Conservation (phyloP, 2,329 filamentous ascomycete genomes). For the Metarhizium guizhouense region DNA sequence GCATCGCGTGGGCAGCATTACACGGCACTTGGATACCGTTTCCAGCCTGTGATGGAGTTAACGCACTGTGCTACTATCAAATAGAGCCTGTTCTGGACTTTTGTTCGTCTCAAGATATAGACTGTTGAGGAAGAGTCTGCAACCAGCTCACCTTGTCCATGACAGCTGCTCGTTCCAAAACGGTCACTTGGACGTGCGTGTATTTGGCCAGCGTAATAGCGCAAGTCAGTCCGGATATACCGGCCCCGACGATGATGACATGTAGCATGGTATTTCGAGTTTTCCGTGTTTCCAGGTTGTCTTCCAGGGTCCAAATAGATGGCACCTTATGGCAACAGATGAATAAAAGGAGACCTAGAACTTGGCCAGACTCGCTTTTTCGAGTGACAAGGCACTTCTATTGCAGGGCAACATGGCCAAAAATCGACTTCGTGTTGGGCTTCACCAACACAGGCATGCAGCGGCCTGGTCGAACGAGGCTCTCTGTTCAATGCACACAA, state of each 20-base stretch:
- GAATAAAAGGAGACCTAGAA: background rate
- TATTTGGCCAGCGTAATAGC: conserved; percentile 6
- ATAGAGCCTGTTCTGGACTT: too few species aligned
- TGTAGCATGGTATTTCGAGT: conserved; percentile 1
- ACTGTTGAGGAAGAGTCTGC: too few species aligned
- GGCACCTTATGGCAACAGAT: background rate
- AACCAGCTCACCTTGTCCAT: conserved; percentile 1
- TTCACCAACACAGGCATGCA: background rate
- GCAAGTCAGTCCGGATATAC: conserved; percentile 10
- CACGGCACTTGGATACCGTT: conserved; percentile 12
- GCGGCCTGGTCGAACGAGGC: background rate
- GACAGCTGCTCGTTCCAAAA: conserved; percentile 6
- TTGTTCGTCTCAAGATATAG: too few species aligned
- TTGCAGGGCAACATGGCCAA: background rate
- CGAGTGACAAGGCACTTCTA: background rate
- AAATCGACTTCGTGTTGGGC: background rate
- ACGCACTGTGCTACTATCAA: background rate
- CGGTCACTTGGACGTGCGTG: conserved; percentile 4
- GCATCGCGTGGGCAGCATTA: conserved; percentile 10
- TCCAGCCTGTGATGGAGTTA: conserved; percentile 5
- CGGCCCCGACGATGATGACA: conserved; percentile 10
- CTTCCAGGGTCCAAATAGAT: background rate
- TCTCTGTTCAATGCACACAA: background rate
- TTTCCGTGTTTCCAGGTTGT: background rate
- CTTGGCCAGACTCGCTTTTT: background rate